Evolutionary conservation across 305 asterid genomes (phyloP).

Genomic region (Lippia alba): DNA sequence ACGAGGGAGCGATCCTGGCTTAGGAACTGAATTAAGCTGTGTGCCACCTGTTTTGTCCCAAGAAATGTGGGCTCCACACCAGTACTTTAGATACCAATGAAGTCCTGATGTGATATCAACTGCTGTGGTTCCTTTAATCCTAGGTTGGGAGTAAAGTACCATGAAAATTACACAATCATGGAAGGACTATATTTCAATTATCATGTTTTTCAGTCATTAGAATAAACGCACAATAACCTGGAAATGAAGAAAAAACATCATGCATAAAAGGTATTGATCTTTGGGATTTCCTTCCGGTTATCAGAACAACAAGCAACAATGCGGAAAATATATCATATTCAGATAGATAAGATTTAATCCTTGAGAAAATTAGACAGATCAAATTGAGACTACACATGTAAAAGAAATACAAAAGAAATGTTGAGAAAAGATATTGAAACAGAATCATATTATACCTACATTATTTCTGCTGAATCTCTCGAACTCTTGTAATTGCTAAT

Average conservation of each 20-base stretch:
- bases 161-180: conserved; percentile 11
- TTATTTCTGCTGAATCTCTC: conserved; percentile 70
- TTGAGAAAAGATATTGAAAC: conserved; percentile 18
- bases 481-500: conserved; percentile 67
- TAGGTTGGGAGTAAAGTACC: conserved; percentile 33
- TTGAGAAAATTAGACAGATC: background rate
- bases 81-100: conserved; percentile 91
- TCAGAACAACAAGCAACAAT: conserved; percentile 7
- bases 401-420: conserved; percentile 19
- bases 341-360: conserved; percentile 16
- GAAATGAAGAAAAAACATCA: too few species aligned
- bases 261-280: too few species aligned
- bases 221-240: too few species aligned
- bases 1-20: conserved; percentile 79
- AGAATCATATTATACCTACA: conserved; percentile 60
- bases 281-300: background rate
- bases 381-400: conserved; percentile 19
- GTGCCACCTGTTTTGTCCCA: conserved; percentile 97
- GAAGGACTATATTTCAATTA: conserved; percentile 11
- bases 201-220: background rate
- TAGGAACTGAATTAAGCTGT: conserved; percentile 84
- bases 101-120: conserved; percentile 89
- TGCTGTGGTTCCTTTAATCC: conserved; percentile 91
- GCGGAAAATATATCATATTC: background rate
- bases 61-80: conserved; percentile 93